Percentiles rank a stretch among this genome's conserved stretches.
phyloP scores from a whole-genome alignment of 2,329 filamentous ascomycete genomes.

The Didymella glomerata region DNA sequence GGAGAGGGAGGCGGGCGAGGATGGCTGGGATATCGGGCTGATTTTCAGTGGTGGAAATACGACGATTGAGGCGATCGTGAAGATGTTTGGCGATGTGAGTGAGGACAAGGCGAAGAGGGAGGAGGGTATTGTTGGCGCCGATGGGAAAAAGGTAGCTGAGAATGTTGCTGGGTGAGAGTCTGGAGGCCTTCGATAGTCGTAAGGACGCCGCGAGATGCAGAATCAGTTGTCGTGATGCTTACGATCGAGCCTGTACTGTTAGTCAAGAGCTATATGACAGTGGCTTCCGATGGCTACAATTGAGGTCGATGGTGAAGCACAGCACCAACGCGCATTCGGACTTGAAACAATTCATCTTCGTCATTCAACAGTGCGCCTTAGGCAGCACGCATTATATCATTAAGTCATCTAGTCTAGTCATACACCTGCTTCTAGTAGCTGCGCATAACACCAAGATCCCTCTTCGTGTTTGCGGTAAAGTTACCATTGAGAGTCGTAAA shows the following conservation, averaged over 20 bases:
- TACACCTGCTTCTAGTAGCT: background rate
- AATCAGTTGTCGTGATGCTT: background rate
- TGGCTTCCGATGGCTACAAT: background rate
- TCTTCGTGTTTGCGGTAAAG: constrained; percentile 24
- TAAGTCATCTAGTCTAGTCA: constrained; percentile 3
- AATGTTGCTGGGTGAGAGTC: constrained; percentile 56
- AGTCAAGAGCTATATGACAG: background rate
- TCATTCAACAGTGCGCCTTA: background rate
- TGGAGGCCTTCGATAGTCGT: background rate
- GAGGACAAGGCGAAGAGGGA: constrained; percentile 49
- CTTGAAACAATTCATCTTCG: background rate
- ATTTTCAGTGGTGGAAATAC: constrained; percentile 72
- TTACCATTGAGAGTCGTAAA: constrained; percentile 41
- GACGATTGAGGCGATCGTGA: constrained; percentile 67
- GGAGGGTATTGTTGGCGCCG: constrained; percentile 50
- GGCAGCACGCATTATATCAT: constrained; percentile 6
- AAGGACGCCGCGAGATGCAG: too few relatives aligned
- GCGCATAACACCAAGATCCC: constrained; percentile 23
- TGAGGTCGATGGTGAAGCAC: too few relatives aligned
- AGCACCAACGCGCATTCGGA: too few relatives aligned
- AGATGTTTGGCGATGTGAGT: constrained; percentile 57
- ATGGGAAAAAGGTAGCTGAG: constrained; percentile 56
- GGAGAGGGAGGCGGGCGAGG: constrained; percentile 72
- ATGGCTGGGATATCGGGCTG: constrained; percentile 75
- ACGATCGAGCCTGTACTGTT: background rate